These are phyloP conservation scores for Kwoniella pini DNA, from an alignment of 768 basidiomycete species.

Conservation along the genomic window DNA sequence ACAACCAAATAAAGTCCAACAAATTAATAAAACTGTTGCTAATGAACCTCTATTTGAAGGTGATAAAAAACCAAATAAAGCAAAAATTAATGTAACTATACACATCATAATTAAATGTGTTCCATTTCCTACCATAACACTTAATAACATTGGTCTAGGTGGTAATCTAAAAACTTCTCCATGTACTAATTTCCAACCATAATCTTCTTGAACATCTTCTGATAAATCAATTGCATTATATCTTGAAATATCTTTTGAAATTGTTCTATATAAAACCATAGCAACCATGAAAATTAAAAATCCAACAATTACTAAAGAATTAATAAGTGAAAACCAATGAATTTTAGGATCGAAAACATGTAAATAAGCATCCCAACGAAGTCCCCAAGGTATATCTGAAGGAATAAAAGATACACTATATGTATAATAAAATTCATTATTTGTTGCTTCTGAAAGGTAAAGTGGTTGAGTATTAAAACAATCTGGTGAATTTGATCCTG, in stretches of 20 bases:
- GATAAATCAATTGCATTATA: slow-evolving; percentile 93
- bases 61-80: slow-evolving; percentile 86
- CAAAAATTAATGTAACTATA: slow-evolving; percentile 86
- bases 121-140: slow-evolving; percentile 88
- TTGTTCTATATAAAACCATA: slow-evolving; percentile 81
- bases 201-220: slow-evolving; percentile 95
- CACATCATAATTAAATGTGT: slow-evolving; percentile 84
- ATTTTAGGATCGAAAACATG: slow-evolving; percentile 91
- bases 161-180: slow-evolving; percentile 94
- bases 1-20: slow-evolving; percentile 92
- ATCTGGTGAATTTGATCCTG: slow-evolving; percentile 29
- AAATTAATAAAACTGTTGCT: slow-evolving; percentile 90
- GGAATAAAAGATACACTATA: slow-evolving; percentile 87
- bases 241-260: slow-evolving; percentile 88
- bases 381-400: slow-evolving; percentile 77
- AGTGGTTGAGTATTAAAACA: slow-evolving; percentile 53
- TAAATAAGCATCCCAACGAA: slow-evolving; percentile 94
- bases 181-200: slow-evolving; percentile 97
- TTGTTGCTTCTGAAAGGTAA: slow-evolving; percentile 63
- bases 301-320: slow-evolving; percentile 84
- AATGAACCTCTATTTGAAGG: slow-evolving; percentile 94
- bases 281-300: slow-evolving; percentile 80
- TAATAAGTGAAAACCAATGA: slow-evolving; percentile 94
- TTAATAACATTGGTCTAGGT: slow-evolving; percentile 70
- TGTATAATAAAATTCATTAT: slow-evolving; percentile 74